Evolutionary conservation across 1,284 basidiomycete genomes (phyloP), one percentile per base, ranked within the genome.

Genomic region (Naganishia liquefaciens): DNA sequence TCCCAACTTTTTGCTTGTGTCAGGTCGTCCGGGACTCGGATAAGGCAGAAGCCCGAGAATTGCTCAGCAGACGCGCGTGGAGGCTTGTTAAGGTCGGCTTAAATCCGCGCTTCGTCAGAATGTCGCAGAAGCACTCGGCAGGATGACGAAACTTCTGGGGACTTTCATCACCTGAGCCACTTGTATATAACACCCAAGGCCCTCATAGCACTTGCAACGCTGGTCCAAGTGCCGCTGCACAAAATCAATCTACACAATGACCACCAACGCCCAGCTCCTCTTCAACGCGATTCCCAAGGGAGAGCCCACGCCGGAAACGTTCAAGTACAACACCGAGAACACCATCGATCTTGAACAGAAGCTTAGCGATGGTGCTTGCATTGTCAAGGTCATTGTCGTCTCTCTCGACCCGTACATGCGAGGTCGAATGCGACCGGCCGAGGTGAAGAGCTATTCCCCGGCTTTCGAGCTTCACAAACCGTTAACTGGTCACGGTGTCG

Each of bases 381-480:
- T 86, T 23, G 68, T 84, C 58, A 84, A 85, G 74, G 77, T 79
- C 0, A 75, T 84, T 19, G 78, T 78, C 0, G 68, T 84, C 5
- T 81, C 79, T 17, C 75, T 84, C 30, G 84, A 85, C 68, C 84
- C 84, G 0, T 84, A 84, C 72, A 69, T 84, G 74, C 73, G 81
- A 40, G 78, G 75, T n/a, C 68, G 74, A 25, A 82, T 84, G 83
- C 71, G 68, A 23, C 62, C 64, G 15, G 53, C 54, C 6, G 63
- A 52, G 17, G 62, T 64, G 54, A 68, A 69, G 64, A 68, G 61
- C 37, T 70, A 70, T 46, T 39, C 55, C 5, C 62, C 67, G 28
- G 62, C 69, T 1, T 69, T 66, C 60, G 49, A 47, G 5, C n/a
- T 68, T 37, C 46, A 63, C 52, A 37, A 55, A 25, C 63, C 67